Percentiles rank a stretch among this genome's conserved stretches.
phyloP scores from a whole-genome alignment of 495 filamentous ascomycete species.

The Aspergillus wentii region DNA sequence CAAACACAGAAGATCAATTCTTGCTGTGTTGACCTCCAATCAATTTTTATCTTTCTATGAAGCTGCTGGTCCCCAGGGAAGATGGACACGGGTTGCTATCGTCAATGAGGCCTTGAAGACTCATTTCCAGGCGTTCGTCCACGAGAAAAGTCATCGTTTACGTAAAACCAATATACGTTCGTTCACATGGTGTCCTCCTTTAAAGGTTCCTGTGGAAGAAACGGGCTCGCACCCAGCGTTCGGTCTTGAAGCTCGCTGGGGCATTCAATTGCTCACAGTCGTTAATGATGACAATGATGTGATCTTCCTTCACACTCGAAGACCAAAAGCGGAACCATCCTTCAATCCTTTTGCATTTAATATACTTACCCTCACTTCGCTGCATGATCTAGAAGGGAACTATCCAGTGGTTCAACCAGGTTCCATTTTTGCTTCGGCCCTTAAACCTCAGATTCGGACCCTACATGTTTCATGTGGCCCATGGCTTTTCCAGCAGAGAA shows the following conservation, averaged over 20 bases:
- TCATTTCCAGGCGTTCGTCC: slow-evolving; percentile 11
- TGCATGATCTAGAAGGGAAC: slow-evolving; percentile 8
- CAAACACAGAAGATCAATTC: slow-evolving; percentile 50
- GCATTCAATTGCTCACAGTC: slow-evolving; percentile 28
- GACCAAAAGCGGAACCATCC: slow-evolving; percentile 2
- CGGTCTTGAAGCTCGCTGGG: slow-evolving; percentile 35
- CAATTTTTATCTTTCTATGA: slow-evolving; percentile 45
- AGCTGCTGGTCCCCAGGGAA: slow-evolving; percentile 25
- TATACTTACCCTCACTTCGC: slow-evolving; percentile 18
- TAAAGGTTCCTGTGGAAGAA: slow-evolving; percentile 16
- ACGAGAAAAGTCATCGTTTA: slow-evolving; percentile 9
- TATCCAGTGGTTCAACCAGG: slow-evolving; percentile 12
- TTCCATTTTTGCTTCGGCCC: slow-evolving; percentile 24
- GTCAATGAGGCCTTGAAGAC: slow-evolving; percentile 33
- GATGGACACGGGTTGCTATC: slow-evolving; percentile 41
- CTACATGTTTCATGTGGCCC: slow-evolving; percentile 32
- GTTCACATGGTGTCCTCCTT: slow-evolving; percentile 37
- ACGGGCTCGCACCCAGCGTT: neutral
- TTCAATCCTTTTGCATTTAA: slow-evolving; percentile 14
- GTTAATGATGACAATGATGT: slow-evolving; percentile 41
- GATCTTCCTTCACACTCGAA: slow-evolving; percentile 21
- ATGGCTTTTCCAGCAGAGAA: slow-evolving; percentile 18
- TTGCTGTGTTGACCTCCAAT: slow-evolving; percentile 59
- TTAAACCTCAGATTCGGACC: slow-evolving; percentile 17
- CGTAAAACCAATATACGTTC: slow-evolving; percentile 32